phyloP scores from a whole-genome alignment of 2,329 filamentous ascomycete genomes.

The Pestalotiopsis sp. region DNA sequence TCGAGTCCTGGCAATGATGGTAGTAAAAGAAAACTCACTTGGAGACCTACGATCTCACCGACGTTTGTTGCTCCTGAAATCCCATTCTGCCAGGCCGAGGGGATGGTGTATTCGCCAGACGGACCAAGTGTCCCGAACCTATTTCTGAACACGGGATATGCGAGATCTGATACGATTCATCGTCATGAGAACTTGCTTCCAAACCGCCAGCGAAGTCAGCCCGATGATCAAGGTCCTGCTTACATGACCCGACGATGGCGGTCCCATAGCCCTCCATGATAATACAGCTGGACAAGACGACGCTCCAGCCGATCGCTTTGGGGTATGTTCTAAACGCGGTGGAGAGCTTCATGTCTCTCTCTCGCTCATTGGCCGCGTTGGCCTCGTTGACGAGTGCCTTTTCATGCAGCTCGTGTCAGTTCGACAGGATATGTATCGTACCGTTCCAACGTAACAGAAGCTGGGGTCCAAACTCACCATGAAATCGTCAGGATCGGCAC shows the following conservation, averaged over 20 bases:
- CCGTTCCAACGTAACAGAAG: too few species aligned
- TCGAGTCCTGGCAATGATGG: too few species aligned
- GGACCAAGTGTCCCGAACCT: neutral
- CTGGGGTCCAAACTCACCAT: neutral
- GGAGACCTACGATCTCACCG: slow-evolving; percentile 43
- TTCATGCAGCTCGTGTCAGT: too few species aligned
- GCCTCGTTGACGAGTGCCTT: slow-evolving; percentile 9
- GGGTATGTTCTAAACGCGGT: slow-evolving; percentile 5
- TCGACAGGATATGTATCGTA: too few species aligned
- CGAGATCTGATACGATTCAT: neutral
- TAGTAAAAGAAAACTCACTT: neutral
- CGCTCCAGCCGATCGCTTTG: slow-evolving; percentile 4
- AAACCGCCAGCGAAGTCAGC: neutral
- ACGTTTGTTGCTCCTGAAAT: slow-evolving; percentile 19
- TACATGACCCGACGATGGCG: neutral
- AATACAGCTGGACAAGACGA: neutral
- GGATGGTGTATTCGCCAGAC: neutral
- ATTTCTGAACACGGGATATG: neutral
- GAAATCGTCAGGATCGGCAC: slow-evolving; percentile 7
- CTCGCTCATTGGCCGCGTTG: neutral
- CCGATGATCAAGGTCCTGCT: neutral
- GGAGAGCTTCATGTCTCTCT: slow-evolving; percentile 1
- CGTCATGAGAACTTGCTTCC: neutral
- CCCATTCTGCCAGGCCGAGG: neutral
- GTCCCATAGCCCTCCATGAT: slow-evolving; percentile 27